Evolutionary conservation across 139 green algal species (phyloP).

Genomic region (Klebsormidium nitens): DNA sequence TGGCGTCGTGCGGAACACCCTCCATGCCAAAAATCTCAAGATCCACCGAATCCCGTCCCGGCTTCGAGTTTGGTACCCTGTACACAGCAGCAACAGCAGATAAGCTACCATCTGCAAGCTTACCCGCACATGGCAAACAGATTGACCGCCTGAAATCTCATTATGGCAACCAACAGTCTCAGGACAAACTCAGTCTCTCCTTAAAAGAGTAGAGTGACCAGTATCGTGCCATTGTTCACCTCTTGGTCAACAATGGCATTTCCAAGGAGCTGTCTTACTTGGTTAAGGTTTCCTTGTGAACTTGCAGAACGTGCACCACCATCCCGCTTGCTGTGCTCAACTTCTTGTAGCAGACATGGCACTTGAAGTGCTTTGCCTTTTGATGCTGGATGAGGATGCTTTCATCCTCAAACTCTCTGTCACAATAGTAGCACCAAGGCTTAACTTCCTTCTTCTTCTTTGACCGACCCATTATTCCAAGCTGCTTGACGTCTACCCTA

Average conservation of each 20-base stretch:
- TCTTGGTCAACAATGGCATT: background rate
- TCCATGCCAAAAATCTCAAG: slow-evolving; percentile 90
- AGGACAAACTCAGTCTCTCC: too few species aligned
- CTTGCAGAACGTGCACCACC: slow-evolving; percentile 74
- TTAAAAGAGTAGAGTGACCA: too few species aligned
- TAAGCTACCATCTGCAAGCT: too few species aligned
- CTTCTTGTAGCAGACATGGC: slow-evolving; percentile 67
- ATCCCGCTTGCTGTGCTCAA: slow-evolving; percentile 72
- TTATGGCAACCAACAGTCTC: too few species aligned
- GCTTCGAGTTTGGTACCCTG: slow-evolving; percentile 65
- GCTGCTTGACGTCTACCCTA: too few species aligned
- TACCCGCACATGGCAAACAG: too few species aligned
- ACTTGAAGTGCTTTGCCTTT: slow-evolving; percentile 83
- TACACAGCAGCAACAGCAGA: slow-evolving; percentile 7
- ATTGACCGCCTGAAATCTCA: too few species aligned
- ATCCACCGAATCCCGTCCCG: slow-evolving; percentile 64
- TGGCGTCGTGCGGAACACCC: slow-evolving; percentile 62
- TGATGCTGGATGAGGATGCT: slow-evolving; percentile 81
- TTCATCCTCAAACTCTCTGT: slow-evolving; percentile 78
- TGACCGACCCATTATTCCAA: too few species aligned
- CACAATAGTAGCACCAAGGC: slow-evolving; percentile 85
- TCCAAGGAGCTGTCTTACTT: slow-evolving; percentile 22
- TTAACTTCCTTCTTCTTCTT: slow-evolving; percentile 40
- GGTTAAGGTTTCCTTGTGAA: slow-evolving; percentile 74
- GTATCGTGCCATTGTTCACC: background rate